Evolutionary conservation across 2,329 filamentous ascomycete species (phyloP).

Genomic region (Penicillium frequentans): DNA sequence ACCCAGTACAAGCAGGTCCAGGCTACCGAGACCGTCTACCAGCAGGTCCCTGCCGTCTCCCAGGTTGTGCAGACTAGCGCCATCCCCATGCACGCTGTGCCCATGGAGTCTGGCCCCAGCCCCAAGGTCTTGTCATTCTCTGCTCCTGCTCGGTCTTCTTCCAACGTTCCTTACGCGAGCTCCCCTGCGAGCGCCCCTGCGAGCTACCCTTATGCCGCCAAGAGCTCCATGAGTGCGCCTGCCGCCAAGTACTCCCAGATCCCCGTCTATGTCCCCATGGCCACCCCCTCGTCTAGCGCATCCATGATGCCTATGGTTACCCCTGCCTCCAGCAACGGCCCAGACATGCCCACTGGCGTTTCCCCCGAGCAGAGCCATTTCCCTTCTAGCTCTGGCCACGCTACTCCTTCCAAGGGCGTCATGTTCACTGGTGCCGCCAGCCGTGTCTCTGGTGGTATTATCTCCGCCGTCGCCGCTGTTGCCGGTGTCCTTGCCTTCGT

Average conservation of each 20-base stretch:
- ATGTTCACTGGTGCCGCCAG: constrained; percentile 29
- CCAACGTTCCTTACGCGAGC: constrained; percentile 1
- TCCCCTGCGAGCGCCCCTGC: not conserved
- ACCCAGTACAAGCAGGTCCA: constrained; percentile 20
- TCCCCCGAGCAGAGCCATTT: constrained; percentile 46
- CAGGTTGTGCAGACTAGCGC: constrained; percentile 5
- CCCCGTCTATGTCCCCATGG: constrained; percentile 27
- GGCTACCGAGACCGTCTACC: constrained; percentile 16
- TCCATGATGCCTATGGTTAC: constrained; percentile 31
- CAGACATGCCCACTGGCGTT: constrained; percentile 43
- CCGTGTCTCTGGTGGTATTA: constrained; percentile 21
- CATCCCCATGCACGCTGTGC: not conserved
- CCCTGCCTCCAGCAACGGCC: constrained; percentile 21
- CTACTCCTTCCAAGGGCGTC: constrained; percentile 25
- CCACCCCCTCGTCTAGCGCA: constrained; percentile 17
- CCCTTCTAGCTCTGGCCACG: constrained; percentile 26
- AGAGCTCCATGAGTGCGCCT: constrained; percentile 11
- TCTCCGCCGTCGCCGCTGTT: constrained; percentile 24
- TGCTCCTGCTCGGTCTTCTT: constrained; percentile 2
- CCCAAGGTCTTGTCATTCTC: constrained; percentile 10
- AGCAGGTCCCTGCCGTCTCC: constrained; percentile 3
- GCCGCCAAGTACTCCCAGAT: constrained; percentile 25
- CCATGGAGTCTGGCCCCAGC: not conserved
- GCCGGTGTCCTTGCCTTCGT: constrained; percentile 30
- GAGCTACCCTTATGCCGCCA: constrained; percentile 9